phyloP scores from a whole-genome alignment of 2,329 filamentous ascomycete species.

The Penicillium sp. region DNA sequence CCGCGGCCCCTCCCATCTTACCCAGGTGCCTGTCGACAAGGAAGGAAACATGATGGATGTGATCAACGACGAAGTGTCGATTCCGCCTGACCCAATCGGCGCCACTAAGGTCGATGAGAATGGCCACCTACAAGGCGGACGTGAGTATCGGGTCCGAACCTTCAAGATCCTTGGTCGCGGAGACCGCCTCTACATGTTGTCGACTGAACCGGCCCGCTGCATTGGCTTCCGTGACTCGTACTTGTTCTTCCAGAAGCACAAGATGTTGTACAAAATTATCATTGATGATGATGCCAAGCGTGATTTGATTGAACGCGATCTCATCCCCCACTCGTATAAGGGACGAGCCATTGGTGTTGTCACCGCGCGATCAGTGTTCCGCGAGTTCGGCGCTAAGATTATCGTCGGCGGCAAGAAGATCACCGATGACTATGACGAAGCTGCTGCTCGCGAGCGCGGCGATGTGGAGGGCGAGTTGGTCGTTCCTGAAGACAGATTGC shows the following conservation, averaged over 20 bases:
- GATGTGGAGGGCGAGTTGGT: constrained; percentile 85
- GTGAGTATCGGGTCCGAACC: constrained; percentile 92
- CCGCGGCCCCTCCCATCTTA: constrained; percentile 73
- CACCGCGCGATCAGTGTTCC: constrained; percentile 92
- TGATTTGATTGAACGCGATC: constrained; percentile 89
- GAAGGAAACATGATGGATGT: constrained; percentile 92
- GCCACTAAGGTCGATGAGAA: constrained; percentile 91
- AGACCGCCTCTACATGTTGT: constrained; percentile 93
- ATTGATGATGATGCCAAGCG: constrained; percentile 96
- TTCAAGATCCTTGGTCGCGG: constrained; percentile 86
- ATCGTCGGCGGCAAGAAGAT: constrained; percentile 86
- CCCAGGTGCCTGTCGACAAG: constrained; percentile 84
- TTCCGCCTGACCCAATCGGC: constrained; percentile 83
- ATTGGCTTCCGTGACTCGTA: constrained; percentile 98
- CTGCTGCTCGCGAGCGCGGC: constrained; percentile 71
- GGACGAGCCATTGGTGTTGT: constrained; percentile 95
- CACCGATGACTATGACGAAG: constrained; percentile 84
- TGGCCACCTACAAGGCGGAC: constrained; percentile 75
- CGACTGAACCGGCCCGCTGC: constrained; percentile 93
- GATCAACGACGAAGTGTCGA: constrained; percentile 82
- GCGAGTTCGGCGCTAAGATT: constrained; percentile 93
- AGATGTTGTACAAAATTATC: constrained; percentile 95
- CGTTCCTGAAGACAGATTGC: constrained; percentile 80
- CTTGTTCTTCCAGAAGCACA: constrained; percentile 98
- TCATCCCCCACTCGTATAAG: constrained; percentile 98